phyloP scores from a whole-genome alignment of 208 protist genomes.

The Entamoeba invadens region DNA sequence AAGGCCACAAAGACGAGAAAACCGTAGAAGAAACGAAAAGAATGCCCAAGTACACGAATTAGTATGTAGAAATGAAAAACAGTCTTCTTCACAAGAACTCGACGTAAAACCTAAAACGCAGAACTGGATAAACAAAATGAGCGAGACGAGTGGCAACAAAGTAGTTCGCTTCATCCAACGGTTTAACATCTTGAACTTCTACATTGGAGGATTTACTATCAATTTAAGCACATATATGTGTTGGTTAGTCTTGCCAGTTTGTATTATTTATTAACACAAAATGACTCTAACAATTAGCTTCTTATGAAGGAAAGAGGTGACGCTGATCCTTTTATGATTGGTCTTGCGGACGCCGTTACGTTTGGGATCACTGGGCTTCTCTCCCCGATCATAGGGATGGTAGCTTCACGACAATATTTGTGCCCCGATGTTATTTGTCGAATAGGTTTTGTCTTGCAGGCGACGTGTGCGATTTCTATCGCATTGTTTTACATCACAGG shows the following conservation, averaged over 20 bases:
- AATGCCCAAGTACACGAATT: too few species aligned
- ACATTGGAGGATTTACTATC: neutral
- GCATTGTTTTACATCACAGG: neutral
- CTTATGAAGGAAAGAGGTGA: neutral
- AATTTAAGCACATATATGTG: neutral
- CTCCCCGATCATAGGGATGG: neutral
- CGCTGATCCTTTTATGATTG: neutral
- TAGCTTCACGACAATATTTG: neutral
- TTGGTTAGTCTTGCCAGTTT: neutral
- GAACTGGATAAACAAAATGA: neutral
- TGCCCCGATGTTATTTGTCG: neutral
- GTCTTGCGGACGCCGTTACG: neutral
- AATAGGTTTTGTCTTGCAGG: neutral
- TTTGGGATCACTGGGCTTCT: neutral
- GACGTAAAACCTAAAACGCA: neutral
- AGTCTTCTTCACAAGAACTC: neutral
- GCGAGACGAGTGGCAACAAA: neutral
- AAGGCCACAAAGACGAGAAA: too few species aligned
- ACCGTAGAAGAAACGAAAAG: too few species aligned
- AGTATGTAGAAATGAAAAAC: too few species aligned
- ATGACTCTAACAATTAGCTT: too few species aligned
- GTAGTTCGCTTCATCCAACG: neutral
- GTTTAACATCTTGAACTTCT: neutral
- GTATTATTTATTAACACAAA: too few species aligned
- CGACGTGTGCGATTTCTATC: neutral